Evolutionary conservation across 192 early-diverging fungal genomes (phyloP), one percentile per base, ranked within the genome.

Genomic region (Radiomyces spectabilis): DNA sequence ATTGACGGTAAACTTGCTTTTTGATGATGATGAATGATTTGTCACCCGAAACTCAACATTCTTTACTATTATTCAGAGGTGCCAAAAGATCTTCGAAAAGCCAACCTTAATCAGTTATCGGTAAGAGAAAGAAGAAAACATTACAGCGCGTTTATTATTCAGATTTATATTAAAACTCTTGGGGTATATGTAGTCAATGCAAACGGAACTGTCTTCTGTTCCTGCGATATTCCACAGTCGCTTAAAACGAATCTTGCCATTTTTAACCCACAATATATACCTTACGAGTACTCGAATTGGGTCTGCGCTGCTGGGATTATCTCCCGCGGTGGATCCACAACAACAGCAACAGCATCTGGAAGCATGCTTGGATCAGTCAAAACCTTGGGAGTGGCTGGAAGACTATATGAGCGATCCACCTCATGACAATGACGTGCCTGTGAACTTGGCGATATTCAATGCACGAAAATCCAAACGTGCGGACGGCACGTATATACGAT

Each of bases 361-460:
- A 40, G n/a, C 19, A 1, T 59, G 55, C 26, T 34, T 53, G 30
- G 61, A 77, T 53, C 72, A 72, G 27, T 69, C 72, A 16, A 55
- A 65, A 34, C 76, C 76, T 6, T 78, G 76, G 76, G 73, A 75
- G 48, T 78, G 76, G 76, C 62, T 78, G 16, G 76, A 78, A 37
- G 76, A 78, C 21, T 75, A 68, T 55, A 57, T 67, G 3, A 62
- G 69, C 18, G 76, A 78, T 24, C 57, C 55, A 3, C 43, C 46
- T 5, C 50, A 45, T 40, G 68, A 70, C 35, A 70, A 70, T 19
- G 68, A 70, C 42, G 57, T 43, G 6, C 57, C 68, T 0, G 59
- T 70, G 31, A 64, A 52, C 18, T 19, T 70, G 29, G 41, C 35
- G 5, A 39, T 58, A 33, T 70, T 70, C 19, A 46, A 51, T 40